Evolutionary conservation across 2,329 filamentous ascomycete species (phyloP), one percentile per base, ranked within the genome.

Genomic region (Daldinia sp.): DNA sequence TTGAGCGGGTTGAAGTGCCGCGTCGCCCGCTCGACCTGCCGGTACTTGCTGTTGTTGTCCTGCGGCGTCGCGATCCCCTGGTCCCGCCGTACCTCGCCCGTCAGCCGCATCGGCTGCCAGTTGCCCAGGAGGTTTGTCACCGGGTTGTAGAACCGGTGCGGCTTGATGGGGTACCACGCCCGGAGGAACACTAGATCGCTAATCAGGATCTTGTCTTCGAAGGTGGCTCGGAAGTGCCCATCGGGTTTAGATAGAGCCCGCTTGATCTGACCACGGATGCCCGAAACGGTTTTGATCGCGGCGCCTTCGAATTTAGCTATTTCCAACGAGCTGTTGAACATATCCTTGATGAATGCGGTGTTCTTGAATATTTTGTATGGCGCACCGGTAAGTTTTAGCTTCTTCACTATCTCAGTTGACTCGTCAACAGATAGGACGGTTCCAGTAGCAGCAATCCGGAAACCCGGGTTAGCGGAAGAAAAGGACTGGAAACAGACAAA

Each of bases 291-390:
- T 78, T 94, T 93, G 82, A 99, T 95, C 63, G 93, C 90, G 9
- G 96, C 96, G 65, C 96, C 96, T 83, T 99, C 96, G 77, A 99
- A 99, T 79, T 98, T 99, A 76, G 96, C 95, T 72, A 99, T 96
- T 79, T 99, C 96, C 46, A 99, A 89, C 0, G 93, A 87, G 0
- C 92, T 91, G 78, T 89, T 94, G 86, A 99, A 99, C 96, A 99
- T 99, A 82, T 97, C 93, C 81, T 96, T 97, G 83, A 99, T 94
- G 79, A 99, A 99, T 42, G 96, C 94, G 0, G 96, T 99, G 84
- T 99, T 99, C 82, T 97, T 97, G 89, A 97, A 98, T 81, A 98
- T 97, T 83, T 98, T 98, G 87, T 96, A 97, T 1, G 96, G 94
- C 54, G 89, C 87, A 67, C 96, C 96, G 0, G 94, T 98, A 55